phyloP scores from a whole-genome alignment of 179 eudicot genomes.

The Drosera spatulata region DNA sequence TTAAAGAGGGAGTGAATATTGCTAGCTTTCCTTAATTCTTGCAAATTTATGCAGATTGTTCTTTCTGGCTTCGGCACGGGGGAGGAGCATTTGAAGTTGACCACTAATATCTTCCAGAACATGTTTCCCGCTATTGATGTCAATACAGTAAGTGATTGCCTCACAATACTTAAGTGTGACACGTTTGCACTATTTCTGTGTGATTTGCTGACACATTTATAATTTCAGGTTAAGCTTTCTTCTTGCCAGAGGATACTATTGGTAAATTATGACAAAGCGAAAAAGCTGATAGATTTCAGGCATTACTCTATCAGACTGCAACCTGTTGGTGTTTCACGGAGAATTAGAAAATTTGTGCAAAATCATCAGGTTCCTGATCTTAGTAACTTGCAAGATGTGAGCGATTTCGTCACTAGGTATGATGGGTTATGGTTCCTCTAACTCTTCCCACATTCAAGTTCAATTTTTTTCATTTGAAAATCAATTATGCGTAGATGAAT shows the following conservation, averaged over 20 bases:
- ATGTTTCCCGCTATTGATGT: conserved; percentile 94
- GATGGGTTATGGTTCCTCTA: no score
- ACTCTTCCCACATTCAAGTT: no score
- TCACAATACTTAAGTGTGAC: not conserved
- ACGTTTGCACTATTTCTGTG: conserved; percentile 2
- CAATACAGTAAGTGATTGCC: conserved; percentile 61
- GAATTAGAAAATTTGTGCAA: conserved; percentile 86
- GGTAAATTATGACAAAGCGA: conserved; percentile 78
- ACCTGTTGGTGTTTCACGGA: conserved; percentile 92
- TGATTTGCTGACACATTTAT: conserved; percentile 2
- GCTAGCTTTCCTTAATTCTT: no score
- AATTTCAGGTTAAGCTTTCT: conserved; percentile 74
- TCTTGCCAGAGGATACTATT: conserved; percentile 87
- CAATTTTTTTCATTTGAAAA: no score
- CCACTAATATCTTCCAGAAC: conserved; percentile 79
- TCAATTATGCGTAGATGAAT: no score
- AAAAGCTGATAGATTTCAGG: conserved; percentile 76
- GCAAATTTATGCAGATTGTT: conserved; percentile 53
- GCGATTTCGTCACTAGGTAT: conserved; percentile 91
- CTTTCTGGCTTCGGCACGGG: conserved; percentile 94
- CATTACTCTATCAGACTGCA: conserved; percentile 91
- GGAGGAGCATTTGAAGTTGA: conserved; percentile 70
- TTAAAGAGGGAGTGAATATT: no score
- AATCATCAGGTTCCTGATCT: conserved; percentile 87
- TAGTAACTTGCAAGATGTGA: conserved; percentile 78